Percentiles rank a stretch among this genome's conserved stretches.
Evolutionary conservation across 2,329 filamentous ascomycete species (phyloP).

Genomic region (Fonsecaea monophora): DNA sequence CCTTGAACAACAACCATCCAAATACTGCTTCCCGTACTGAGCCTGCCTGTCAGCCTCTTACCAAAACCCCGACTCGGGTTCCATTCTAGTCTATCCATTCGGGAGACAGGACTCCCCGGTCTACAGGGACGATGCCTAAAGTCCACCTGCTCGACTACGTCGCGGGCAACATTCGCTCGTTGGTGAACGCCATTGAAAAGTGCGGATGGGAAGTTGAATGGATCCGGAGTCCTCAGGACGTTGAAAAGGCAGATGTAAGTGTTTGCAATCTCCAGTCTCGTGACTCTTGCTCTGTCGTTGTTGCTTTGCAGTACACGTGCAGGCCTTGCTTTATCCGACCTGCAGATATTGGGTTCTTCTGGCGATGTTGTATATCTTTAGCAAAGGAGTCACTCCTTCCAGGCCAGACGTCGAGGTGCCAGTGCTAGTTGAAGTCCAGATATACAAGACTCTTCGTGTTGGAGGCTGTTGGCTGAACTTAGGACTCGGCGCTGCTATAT

Average conservation of each 20-base stretch:
- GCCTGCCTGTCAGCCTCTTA: no score
- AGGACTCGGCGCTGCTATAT: background rate
- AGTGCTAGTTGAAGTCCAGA: background rate
- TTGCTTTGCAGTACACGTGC: background rate
- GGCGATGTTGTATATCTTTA: background rate
- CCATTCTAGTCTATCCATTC: background rate
- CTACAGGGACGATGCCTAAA: conserved; percentile 49
- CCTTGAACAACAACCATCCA: background rate
- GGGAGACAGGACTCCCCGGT: no score
- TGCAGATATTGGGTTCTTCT: no score
- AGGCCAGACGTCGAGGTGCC: background rate
- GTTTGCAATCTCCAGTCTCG: background rate
- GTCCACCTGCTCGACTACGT: conserved; percentile 77
- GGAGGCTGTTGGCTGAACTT: background rate
- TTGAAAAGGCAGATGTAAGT: conserved; percentile 80
- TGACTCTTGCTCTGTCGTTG: background rate
- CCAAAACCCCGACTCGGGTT: no score
- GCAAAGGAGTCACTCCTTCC: background rate
- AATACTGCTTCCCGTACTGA: background rate
- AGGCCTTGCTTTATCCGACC: no score
- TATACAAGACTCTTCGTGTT: background rate
- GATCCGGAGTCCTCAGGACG: conserved; percentile 83
- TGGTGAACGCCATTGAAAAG: conserved; percentile 96
- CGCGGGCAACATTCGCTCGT: conserved; percentile 91
- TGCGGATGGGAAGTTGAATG: conserved; percentile 92